Evolutionary conservation across 768 basidiomycete species (phyloP), one percentile per base, ranked within the genome.

Genomic region (Suillus clintonianus): DNA sequence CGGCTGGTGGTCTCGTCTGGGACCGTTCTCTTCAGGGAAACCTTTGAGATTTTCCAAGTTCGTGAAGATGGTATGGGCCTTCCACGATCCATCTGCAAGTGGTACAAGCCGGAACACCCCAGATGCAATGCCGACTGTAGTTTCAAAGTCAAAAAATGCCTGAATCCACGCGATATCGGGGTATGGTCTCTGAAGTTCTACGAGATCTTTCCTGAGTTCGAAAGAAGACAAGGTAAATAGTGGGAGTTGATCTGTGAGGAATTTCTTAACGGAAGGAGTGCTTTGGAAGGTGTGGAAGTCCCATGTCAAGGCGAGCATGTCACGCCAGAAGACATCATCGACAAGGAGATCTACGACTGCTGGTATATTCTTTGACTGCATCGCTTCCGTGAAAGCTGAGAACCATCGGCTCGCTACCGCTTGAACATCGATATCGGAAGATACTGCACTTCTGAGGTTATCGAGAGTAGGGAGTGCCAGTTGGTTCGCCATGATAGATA

Each of bases 251-350:
- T 83, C 83, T 6, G 65, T n/a, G 42, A 87, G 80, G 70, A 88
- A 82, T 30, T 71, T 68, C 4, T 62, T 69, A 45, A 89, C 82
- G 9, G 72, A 70, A 2, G 68, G 24, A 42, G 67, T 72, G 14
- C 83, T 80, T 65, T 82, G 78, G 68, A 89, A 84, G 9, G 86
- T 85, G 43, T 86, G 83, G 55, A 88, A 83, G 63, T 86, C 81
- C 86, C 86, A 89, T 19, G 88, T 88, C 60, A 89, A 77, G 0
- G 84, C 80, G n/a, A 87, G 80, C 59, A 83, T 77, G 65, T 89
- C 88, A 14, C 86, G 76, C 88, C 87, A 89, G 63, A 82, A 83
- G 5, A 78, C 78, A 51, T 70, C 72, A 24, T 74, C 72, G 36
- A 79, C 60, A 51, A 77, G 69, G 24, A 79, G 60, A 15, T 68